Base-by-base conservation (phyloP, 2,329 filamentous ascomycete species). In the Phyllosticta citriasiana region DNA sequence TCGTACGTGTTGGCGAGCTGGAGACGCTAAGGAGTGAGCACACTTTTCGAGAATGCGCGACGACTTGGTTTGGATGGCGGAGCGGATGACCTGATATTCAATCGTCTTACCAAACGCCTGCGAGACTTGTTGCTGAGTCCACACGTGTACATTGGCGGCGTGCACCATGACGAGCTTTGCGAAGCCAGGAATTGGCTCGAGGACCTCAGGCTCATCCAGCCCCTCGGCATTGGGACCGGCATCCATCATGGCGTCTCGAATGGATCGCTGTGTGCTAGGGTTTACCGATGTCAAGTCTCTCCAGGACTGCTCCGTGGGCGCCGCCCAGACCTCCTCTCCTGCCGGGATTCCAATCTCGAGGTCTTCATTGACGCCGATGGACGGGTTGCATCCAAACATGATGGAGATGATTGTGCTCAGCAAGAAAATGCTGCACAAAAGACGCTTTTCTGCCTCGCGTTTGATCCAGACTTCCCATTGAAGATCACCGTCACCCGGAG, bases 71-170 rank as follows among this genome's bases (percentile, higher is more conserved):
- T 26, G 10, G 9, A 57, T n/a, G 10, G 50, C 5, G 9, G 53
- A 55, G 27, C 16, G 33, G 25, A 27, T 33, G 40, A 14, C 40
- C 14, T 47, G 40, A 6, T 47, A 47, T 7, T 47, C 40, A 26
- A 33, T 22, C 22, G 7, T n/a, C 30, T 64, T 56, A 26, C 63
- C 63, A 55, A 71, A 68, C 24, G 66, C 66, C 35, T 73, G 68
- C 2, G 68, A 68, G 24, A 68, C 68, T 59, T 74, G 70, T 10
- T 70, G 68, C 4, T 71, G 62, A 61, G 69, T 67, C 68, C 70
- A 73, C 64, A 73, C 69, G 56, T 74, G 68, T 53, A 73, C 68
- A 55, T 70, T 72, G 22, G 73, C 68, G 9, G 71, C 72, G 62
- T 74, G 72, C 65, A 71, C 72, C 25, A 73, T 63, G 14, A 72